Percentiles rank a stretch among this genome's conserved stretches.
Conservation (phyloP, 768 basidiomycete genomes). For the Cystoderma amianthinum region DNA sequence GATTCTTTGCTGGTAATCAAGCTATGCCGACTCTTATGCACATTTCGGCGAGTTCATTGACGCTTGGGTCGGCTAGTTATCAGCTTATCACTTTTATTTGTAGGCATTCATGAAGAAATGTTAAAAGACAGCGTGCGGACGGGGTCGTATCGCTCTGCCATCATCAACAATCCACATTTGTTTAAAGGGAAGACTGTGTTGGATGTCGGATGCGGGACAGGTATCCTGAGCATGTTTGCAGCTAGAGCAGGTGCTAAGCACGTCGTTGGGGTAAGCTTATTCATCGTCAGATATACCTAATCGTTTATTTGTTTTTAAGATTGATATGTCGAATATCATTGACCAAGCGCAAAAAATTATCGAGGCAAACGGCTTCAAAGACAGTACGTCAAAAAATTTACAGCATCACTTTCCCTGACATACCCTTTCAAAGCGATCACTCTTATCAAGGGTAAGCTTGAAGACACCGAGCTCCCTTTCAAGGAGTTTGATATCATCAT, state of each 20-base stretch:
- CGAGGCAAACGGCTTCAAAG: conserved; percentile 92
- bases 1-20: conserved; percentile 35
- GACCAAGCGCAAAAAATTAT: conserved; percentile 98
- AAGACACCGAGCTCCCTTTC: conserved; percentile 85
- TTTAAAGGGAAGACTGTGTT: conserved; percentile 97
- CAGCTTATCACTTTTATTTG: neutral
- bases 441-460: conserved; percentile 96
- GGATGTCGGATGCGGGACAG: conserved; percentile 98
- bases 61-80: neutral
- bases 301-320: conserved; percentile 39
- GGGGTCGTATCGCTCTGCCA: conserved; percentile 89
- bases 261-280: conserved; percentile 75
- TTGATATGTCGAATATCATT: conserved; percentile 99
- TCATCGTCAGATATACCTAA: conserved; percentile 3
- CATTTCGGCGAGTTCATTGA: conserved; percentile 68
- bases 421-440: conserved; percentile 64
- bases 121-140: conserved; percentile 95
- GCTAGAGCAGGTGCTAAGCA: conserved; percentile 92
- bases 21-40: conserved; percentile 94
- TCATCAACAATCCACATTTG: conserved; percentile 89
- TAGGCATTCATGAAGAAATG: conserved; percentile 99
- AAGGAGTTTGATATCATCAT: conserved; percentile 97
- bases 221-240: conserved; percentile 97
- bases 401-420: conserved; percentile 3
- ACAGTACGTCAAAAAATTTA: conserved; percentile 50